Evolutionary conservation across 805 yeast genomes (phyloP).

Genomic region (Diddensiella caesifluorescens): DNA sequence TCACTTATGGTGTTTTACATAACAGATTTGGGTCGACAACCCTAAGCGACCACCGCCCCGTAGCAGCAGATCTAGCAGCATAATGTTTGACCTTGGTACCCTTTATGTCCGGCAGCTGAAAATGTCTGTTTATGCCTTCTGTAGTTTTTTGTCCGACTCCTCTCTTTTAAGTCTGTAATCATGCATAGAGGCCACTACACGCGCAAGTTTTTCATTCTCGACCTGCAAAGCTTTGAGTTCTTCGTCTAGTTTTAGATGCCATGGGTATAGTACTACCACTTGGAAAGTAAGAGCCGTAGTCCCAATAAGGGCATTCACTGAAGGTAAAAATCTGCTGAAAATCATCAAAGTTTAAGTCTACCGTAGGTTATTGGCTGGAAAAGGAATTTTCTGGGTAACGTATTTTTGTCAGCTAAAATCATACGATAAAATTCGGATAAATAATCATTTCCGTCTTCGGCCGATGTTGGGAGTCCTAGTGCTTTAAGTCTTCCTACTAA

Average conservation of each 20-base stretch:
- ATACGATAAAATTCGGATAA: too few relatives aligned
- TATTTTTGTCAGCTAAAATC: too few relatives aligned
- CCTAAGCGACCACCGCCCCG: slow-evolving; percentile 22
- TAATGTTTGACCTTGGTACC: not conserved
- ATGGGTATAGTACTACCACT: slow-evolving; percentile 15
- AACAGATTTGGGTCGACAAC: slow-evolving; percentile 8
- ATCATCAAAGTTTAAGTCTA: too few relatives aligned
- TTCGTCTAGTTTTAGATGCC: slow-evolving; percentile 19
- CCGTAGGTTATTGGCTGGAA: too few relatives aligned
- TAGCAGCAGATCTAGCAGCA: slow-evolving; percentile 9
- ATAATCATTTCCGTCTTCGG: too few relatives aligned
- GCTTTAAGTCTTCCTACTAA: too few relatives aligned
- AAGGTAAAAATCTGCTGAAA: slow-evolving; percentile 16
- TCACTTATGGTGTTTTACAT: slow-evolving; percentile 19
- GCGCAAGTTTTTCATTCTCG: slow-evolving; percentile 17
- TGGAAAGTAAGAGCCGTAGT: slow-evolving; percentile 18
- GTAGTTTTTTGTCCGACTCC: too few relatives aligned
- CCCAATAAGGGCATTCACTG: slow-evolving; percentile 18
- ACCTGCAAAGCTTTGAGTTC: slow-evolving; percentile 14
- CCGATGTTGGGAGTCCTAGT: too few relatives aligned
- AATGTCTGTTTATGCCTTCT: too few relatives aligned
- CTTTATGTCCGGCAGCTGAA: too few relatives aligned
- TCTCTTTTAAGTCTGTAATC: too few relatives aligned
- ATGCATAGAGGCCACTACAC: slow-evolving; percentile 9
- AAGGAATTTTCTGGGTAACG: too few relatives aligned